Percentiles rank a stretch among this genome's conserved stretches.
Conservation (phyloP, 345 rosid genomes). For the Acer yangbiense region DNA sequence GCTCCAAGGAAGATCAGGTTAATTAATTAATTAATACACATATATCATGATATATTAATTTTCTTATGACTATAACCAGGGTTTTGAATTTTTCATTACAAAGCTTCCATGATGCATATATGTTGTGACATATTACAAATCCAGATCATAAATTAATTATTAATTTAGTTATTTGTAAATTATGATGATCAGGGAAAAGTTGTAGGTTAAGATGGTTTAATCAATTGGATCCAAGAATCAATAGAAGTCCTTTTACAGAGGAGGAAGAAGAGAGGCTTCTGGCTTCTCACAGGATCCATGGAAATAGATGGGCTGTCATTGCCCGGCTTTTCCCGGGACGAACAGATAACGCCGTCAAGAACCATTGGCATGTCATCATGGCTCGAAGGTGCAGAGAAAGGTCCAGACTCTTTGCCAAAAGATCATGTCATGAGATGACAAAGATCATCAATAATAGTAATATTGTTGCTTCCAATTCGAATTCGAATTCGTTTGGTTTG, state of each 20-base stretch:
- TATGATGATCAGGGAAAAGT: constrained; percentile 63
- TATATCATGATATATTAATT: not conserved
- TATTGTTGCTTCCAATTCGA: no score
- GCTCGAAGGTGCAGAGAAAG: constrained; percentile 69
- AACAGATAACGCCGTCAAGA: constrained; percentile 95
- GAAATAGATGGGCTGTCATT: constrained; percentile 89
- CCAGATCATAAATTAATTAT: not conserved
- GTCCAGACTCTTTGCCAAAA: constrained; percentile 36
- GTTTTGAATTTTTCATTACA: not conserved
- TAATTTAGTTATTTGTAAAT: not conserved
- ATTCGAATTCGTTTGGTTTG: not conserved
- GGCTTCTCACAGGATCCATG: constrained; percentile 78
- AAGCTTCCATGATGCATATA: not conserved
- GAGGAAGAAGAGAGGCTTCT: constrained; percentile 90
- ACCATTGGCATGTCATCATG: constrained; percentile 97
- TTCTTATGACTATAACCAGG: not conserved
- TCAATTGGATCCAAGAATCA: constrained; percentile 90
- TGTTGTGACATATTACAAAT: not conserved
- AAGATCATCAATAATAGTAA: no score
- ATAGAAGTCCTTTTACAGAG: constrained; percentile 82
- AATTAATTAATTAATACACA: no score
- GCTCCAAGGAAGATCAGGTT: constrained; percentile 78
- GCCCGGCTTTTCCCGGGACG: constrained; percentile 87
- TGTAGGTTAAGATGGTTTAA: constrained; percentile 98
- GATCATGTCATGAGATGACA: no score